phyloP scores from a whole-genome alignment of 2,329 filamentous ascomycete genomes.

The Neofusicoccum sp. region DNA sequence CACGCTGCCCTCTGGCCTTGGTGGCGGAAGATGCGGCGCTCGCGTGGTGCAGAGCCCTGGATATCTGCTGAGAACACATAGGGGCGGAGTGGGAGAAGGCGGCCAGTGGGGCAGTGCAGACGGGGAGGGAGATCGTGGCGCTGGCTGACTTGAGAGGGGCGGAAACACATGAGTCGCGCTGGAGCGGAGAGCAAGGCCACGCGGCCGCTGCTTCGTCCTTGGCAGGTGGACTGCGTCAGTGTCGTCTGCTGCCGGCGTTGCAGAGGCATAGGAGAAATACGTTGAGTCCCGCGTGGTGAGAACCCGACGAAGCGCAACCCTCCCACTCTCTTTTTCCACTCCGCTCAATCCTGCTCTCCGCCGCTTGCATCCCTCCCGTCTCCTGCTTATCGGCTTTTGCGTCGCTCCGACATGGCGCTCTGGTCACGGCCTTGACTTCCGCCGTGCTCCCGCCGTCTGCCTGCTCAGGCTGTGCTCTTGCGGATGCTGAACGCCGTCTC shows the following conservation, averaged over 20 bases:
- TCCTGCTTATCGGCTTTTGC: too few relatives aligned
- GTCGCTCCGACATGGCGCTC: too few relatives aligned
- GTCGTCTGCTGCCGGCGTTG: background rate
- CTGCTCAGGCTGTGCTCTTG: background rate
- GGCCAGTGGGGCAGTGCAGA: background rate
- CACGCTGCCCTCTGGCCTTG: background rate
- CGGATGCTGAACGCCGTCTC: conserved; percentile 1
- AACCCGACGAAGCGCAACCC: background rate
- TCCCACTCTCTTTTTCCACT: background rate
- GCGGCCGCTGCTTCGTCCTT: background rate
- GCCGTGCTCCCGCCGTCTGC: background rate
- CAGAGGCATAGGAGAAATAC: background rate
- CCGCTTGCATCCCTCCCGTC: background rate
- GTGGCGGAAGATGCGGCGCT: background rate
- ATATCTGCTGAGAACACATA: background rate
- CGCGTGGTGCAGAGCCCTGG: background rate
- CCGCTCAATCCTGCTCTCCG: background rate
- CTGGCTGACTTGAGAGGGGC: background rate
- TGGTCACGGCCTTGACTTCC: too few relatives aligned
- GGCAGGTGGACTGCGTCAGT: background rate
- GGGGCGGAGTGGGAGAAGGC: background rate
- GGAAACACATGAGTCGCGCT: background rate
- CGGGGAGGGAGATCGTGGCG: background rate
- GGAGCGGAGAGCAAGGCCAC: background rate
- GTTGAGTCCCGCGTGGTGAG: background rate